Evolutionary conservation across 140 eudicot genomes (phyloP).

Genomic region (Stevia rebaudiana): DNA sequence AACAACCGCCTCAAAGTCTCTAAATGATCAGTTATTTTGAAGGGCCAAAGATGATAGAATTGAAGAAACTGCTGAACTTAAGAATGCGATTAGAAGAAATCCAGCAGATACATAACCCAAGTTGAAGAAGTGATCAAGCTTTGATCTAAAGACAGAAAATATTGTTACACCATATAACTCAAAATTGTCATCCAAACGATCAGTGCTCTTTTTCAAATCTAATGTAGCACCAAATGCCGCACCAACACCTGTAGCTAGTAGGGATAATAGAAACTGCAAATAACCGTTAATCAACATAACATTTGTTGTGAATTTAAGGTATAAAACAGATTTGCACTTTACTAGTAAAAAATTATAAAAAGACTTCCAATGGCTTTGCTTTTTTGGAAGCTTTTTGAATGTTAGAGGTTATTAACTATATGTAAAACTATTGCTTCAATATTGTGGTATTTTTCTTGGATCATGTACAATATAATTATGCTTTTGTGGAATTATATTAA

Average conservation of each 20-base stretch:
- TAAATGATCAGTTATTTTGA: slow-evolving; percentile 11
- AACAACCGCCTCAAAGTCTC: not conserved
- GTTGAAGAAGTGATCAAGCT: slow-evolving; percentile 35
- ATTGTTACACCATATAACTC: not conserved
- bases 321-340: too few relatives aligned
- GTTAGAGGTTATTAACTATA: too few relatives aligned
- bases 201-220: slow-evolving; percentile 28
- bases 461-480: too few relatives aligned
- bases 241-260: slow-evolving; percentile 38
- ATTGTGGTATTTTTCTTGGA: too few relatives aligned
- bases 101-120: slow-evolving; percentile 35
- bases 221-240: slow-evolving; percentile 35
- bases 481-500: too few relatives aligned
- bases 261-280: slow-evolving; percentile 25
- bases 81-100: slow-evolving; percentile 35
- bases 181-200: not conserved
- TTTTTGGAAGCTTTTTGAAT: too few relatives aligned
- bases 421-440: too few relatives aligned
- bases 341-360: too few relatives aligned
- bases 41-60: slow-evolving; percentile 30
- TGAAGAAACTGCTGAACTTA: slow-evolving; percentile 30
- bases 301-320: too few relatives aligned
- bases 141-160: slow-evolving; percentile 21
- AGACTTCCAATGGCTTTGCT: too few relatives aligned
- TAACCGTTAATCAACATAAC: not conserved